These are phyloP conservation scores for Chenopodium formosanum DNA, from an alignment of 148 eudicot species.

Conservation along the genomic window DNA sequence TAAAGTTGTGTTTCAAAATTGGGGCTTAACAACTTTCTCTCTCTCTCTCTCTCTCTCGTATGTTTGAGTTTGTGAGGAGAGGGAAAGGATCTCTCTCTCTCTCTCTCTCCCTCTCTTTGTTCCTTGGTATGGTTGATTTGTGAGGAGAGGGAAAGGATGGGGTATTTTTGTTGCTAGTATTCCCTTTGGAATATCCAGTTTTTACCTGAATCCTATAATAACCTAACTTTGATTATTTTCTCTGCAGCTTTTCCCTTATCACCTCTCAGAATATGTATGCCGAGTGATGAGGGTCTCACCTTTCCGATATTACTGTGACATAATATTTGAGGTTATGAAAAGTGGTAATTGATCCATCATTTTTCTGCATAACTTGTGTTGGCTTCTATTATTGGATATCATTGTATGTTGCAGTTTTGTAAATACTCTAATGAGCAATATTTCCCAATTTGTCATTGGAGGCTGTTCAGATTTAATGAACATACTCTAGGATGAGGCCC, in stretches of 20 bases:
- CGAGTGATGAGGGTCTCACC: conserved; percentile 97
- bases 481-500: not conserved
- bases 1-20: not conserved
- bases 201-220: not conserved
- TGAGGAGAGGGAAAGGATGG: not conserved
- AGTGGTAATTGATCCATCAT: conserved; percentile 55
- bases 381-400: conserved; percentile 13
- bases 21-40: no score
- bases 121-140: not conserved
- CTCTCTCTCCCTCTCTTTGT: not conserved
- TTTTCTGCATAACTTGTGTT: not conserved
- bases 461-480: not conserved
- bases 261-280: conserved; percentile 92
- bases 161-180: not conserved
- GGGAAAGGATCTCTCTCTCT: no score
- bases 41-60: no score
- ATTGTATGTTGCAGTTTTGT: not conserved
- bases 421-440: not conserved
- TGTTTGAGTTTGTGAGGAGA: no score
- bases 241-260: conserved; percentile 94
- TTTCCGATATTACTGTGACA: conserved; percentile 94
- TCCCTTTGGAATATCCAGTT: conserved; percentile 3
- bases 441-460: not conserved
- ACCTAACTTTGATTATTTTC: conserved; percentile 18
- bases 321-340: conserved; percentile 96